Base-by-base conservation (phyloP, 306 rosid species). In the Vigna nakashimae region DNA sequence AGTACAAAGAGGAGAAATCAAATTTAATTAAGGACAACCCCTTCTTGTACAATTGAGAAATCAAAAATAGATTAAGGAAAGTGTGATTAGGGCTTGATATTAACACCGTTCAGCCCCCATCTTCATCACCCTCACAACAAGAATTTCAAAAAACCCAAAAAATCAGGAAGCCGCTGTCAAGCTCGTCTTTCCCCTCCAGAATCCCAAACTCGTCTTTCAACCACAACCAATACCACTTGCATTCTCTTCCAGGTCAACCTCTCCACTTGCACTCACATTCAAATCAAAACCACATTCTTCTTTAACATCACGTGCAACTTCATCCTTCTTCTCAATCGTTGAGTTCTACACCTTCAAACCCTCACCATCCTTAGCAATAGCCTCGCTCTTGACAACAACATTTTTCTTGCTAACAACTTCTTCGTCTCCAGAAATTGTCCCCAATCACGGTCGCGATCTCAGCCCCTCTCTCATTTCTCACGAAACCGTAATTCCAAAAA, bases 381-480 rank as follows among this genome's bases (percentile, higher is more conserved):
- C 69, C 18, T 26, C 77, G 60, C 28, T 76, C 73, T 77, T 55
- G 46, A 38, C 75, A 59, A 45, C 84, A 82, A 42, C 51, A 48
- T 40, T 66, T 68, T 68, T 78, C 75, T 74, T 18, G 1, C 38
- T 73, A 68, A 49, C 85, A 43, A 59, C 83, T n/a, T 42, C 70
- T 4, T 43, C 71, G 5, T 71, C 73, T 48, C 26, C 62, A 55
- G 67, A 65, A 82, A 34, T 75, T 70, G 65, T 49, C 74, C 78
- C 83, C 68, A 57, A 57, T 7, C 77, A 59, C 78, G 82, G 71
- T 53, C 78, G 86, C 77, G 92, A 91, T 86, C 95, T 87, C 87
- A 88, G 50, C 4, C 92, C 93, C 84, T 90, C 96, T 26, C 91
- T 86, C 97, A 94, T 94, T 69, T 81, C 82, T 74, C 40, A 71